Evolutionary conservation across 1,139 yeast genomes (phyloP), one percentile per base, ranked within the genome.

Genomic region (Kodamaea plutei): DNA sequence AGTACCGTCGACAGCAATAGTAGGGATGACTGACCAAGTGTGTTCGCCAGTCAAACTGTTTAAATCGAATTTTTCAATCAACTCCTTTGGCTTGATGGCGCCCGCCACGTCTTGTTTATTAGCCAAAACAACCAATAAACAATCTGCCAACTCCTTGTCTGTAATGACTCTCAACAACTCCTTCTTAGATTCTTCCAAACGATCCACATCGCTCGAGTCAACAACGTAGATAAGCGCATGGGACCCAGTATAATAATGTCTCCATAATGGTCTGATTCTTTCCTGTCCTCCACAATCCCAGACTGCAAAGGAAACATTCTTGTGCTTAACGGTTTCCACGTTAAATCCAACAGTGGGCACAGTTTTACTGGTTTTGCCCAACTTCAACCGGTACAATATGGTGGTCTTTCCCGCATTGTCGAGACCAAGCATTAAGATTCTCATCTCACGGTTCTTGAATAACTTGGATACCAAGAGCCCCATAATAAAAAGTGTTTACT

Each of bases 241-340:
- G 3, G 96, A 85, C 18, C 95, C 95, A 8, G 95, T 84, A 59
- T 83, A 87, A 59, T 88, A 89, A 54, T 88, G 96, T 57, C 96
- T 77, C 96, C 97, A 88, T 33, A 88, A 67, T 0, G 95, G 95
- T 50, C 95, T 73, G 44, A 85, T 76, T 56, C 94, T 70, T 49
- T 85, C 94, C 61, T 87, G 96, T 55, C 95, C 96, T 61, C 96
- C 96, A 36, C 93, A 93, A 58, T 88, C 96, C 96, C 96, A 89
- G 45, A 91, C 93, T 40, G 91, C 91, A 68, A 88, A 87, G 38
- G 84, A 79, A 39, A 88, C 80, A 56, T 85, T 85, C 56, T 83
- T 84, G 57, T 83, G 89, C 39, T 84, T 79, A 45, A 89, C 88
- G 6, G 95, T 85, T 58, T 89, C 96, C 35, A 88, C 95, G 58